Conservation (phyloP, 169 alveolate genomes). For the Babesia ovis region DNA sequence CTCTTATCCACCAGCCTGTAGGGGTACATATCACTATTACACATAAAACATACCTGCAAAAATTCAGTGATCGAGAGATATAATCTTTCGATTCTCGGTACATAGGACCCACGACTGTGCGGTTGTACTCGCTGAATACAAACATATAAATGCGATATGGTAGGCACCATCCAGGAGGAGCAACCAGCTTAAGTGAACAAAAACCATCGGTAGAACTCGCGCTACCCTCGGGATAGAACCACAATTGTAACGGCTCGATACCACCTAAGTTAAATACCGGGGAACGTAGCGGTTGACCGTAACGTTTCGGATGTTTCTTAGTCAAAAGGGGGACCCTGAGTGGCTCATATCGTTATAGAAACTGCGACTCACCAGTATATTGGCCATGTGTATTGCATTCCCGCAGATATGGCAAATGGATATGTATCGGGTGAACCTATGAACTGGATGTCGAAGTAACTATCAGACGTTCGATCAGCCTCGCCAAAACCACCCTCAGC, state of each 20-base stretch:
- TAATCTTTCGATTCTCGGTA: constrained; percentile 80
- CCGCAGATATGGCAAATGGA: constrained; percentile 79
- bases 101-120: constrained; percentile 73
- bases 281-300: constrained; percentile 84
- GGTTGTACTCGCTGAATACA: constrained; percentile 77
- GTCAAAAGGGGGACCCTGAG: constrained; percentile 76
- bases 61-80: constrained; percentile 68
- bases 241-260: constrained; percentile 83
- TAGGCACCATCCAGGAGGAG: constrained; percentile 83
- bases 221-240: constrained; percentile 85
- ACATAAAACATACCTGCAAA: constrained; percentile 55
- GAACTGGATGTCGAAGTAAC: constrained; percentile 82
- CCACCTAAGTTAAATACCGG: constrained; percentile 82
- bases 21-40: neutral
- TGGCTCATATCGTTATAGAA: neutral
- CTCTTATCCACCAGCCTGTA: constrained; percentile 48
- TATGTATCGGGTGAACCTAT: constrained; percentile 81
- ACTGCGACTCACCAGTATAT: constrained; percentile 72
- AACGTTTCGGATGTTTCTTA: constrained; percentile 76
- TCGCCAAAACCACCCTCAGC: constrained; percentile 79
- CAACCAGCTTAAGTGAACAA: constrained; percentile 75
- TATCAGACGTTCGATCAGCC: constrained; percentile 70
- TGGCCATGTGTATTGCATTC: constrained; percentile 82
- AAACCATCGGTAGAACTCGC: constrained; percentile 77
- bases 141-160: constrained; percentile 79